Evolutionary conservation across 306 rosid genomes (phyloP).

Genomic region (Fragaria iinumae): DNA sequence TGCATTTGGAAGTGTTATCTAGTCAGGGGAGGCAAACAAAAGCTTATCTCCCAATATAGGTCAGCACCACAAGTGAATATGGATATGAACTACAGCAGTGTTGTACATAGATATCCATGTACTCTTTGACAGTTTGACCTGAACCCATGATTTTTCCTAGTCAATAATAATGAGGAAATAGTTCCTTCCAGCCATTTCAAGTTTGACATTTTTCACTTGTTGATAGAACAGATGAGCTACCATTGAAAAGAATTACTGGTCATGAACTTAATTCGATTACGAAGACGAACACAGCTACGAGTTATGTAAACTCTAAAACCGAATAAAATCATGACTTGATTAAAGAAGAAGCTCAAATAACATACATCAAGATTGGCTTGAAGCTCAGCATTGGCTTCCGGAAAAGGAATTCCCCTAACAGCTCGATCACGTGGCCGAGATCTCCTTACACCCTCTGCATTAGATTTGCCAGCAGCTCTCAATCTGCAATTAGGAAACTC

Average conservation of each 20-base stretch:
- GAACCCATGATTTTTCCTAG: neutral
- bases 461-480: slow-evolving; percentile 82
- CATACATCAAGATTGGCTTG: slow-evolving; percentile 93
- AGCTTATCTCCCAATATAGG: neutral
- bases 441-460: slow-evolving; percentile 77
- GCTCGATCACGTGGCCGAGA: slow-evolving; percentile 78
- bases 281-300: neutral
- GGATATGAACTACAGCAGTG: neutral
- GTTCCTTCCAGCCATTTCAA: neutral
- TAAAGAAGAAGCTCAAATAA: slow-evolving; percentile 24
- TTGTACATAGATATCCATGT: neutral
- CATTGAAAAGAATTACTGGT: neutral
- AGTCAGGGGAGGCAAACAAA: neutral
- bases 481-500: slow-evolving; percentile 54
- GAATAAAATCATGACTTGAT: neutral
- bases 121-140: neutral
- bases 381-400: slow-evolving; percentile 93
- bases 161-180: neutral
- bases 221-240: neutral
- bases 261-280: neutral
- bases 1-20: neutral
- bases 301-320: slow-evolving; percentile 3
- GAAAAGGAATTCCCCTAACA: slow-evolving; percentile 77
- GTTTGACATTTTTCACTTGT: neutral
- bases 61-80: neutral